Percentiles rank a stretch among this genome's conserved stretches.
Conservation (phyloP, 1,139 yeast species). For the Lizanozyma gosingica region DNA sequence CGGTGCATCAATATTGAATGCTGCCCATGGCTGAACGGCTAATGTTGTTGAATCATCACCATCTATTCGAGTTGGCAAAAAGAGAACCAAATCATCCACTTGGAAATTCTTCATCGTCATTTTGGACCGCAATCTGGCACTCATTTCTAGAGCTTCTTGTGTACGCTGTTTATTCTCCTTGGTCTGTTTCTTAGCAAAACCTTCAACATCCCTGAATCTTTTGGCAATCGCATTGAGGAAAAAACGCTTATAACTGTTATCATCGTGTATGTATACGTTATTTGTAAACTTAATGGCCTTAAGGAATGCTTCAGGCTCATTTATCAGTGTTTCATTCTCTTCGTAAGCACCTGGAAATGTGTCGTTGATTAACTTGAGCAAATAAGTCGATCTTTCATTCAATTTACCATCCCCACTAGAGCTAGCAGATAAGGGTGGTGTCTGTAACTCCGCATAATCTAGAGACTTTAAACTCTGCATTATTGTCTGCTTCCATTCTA, state of each 20-base stretch:
- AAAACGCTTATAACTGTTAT: conserved; percentile 20
- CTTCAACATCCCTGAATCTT: conserved; percentile 83
- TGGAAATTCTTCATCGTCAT: conserved; percentile 61
- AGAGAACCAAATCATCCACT: conserved; percentile 67
- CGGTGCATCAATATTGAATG: conserved; percentile 75
- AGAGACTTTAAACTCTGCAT: background rate
- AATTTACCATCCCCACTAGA: conserved; percentile 7
- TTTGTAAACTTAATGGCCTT: conserved; percentile 26
- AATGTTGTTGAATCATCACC: conserved; percentile 13
- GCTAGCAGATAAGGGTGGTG: background rate
- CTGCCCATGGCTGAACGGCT: conserved; percentile 70
- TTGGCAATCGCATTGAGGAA: conserved; percentile 61
- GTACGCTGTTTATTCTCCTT: conserved; percentile 57
- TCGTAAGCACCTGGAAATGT: conserved; percentile 15
- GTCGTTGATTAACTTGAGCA: conserved; percentile 13
- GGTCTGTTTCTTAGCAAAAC: conserved; percentile 78
- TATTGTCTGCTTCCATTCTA: conserved; percentile 5
- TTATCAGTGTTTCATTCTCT: conserved; percentile 6
- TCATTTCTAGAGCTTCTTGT: conserved; percentile 30
- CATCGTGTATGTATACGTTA: conserved; percentile 23
- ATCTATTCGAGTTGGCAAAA: conserved; percentile 64
- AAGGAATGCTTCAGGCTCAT: conserved; percentile 19
- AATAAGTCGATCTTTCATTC: conserved; percentile 12
- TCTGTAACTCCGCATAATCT: background rate
- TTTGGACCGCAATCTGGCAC: conserved; percentile 35